Conservation (phyloP, 73 alveolate species). For the Urostyla sp. region DNA sequence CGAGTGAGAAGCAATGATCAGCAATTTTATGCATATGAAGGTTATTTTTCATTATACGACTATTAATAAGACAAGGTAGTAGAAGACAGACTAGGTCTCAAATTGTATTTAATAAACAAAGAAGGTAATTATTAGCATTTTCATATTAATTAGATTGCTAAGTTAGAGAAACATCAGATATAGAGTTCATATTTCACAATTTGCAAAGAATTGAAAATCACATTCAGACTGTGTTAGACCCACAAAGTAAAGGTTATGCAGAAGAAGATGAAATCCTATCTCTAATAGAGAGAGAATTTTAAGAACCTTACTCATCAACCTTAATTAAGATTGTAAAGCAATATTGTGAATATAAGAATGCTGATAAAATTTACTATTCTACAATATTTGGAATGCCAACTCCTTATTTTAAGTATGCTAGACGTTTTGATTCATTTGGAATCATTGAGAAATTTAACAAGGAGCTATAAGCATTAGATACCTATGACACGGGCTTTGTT, state of each 20-base stretch:
- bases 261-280: slow-evolving; percentile 43
- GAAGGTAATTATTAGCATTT: not conserved
- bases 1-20: slow-evolving; percentile 16
- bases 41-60: slow-evolving; percentile 59
- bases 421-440: slow-evolving; percentile 46
- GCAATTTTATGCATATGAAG: slow-evolving; percentile 46
- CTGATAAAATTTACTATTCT: slow-evolving; percentile 61
- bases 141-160: not conserved
- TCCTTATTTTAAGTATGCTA: slow-evolving; percentile 55
- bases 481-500: slow-evolving; percentile 41
- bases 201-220: not conserved
- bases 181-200: slow-evolving; percentile 56
- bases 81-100: slow-evolving; percentile 56
- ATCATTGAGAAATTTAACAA: slow-evolving; percentile 49
- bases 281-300: not conserved
- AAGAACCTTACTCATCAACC: slow-evolving; percentile 46
- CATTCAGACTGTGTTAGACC: slow-evolving; percentile 11
- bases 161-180: slow-evolving; percentile 34
- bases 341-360: slow-evolving; percentile 39
- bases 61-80: slow-evolving; percentile 25
- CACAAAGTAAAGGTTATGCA: slow-evolving; percentile 45
- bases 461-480: slow-evolving; percentile 28
- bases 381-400: slow-evolving; percentile 52
- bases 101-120: slow-evolving; percentile 33
- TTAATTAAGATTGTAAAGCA: not conserved